Conservation (phyloP, 768 basidiomycete genomes). For the Trichaptum fuscoviolaceum region DNA sequence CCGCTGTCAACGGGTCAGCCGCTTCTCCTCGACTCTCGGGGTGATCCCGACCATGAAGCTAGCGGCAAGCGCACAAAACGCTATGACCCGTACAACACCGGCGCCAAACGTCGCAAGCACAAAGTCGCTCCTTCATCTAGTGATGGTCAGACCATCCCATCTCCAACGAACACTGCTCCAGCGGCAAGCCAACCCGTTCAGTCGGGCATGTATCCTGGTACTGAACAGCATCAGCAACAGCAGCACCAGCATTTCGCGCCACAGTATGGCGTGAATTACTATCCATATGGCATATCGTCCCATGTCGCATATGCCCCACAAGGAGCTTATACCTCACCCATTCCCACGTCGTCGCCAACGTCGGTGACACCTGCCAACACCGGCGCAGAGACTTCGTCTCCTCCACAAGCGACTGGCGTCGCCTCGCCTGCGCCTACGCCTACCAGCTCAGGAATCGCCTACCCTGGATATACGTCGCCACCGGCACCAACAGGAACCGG, state of each 20-base stretch:
- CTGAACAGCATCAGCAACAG: background rate
- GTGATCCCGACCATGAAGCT: constrained; percentile 26
- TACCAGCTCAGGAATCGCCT: background rate
- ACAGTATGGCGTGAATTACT: background rate
- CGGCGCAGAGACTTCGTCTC: background rate
- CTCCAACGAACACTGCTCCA: background rate
- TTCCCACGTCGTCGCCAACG: background rate
- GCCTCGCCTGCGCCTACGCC: constrained; percentile 3
- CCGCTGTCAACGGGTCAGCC: constrained; percentile 43
- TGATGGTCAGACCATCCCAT: background rate
- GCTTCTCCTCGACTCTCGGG: constrained; percentile 43
- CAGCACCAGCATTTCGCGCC: background rate
- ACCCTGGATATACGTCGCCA: constrained; percentile 3
- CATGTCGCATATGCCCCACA: background rate
- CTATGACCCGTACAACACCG: constrained; percentile 36
- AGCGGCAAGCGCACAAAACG: constrained; percentile 34
- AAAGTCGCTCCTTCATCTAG: constrained; percentile 12
- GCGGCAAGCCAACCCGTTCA: background rate
- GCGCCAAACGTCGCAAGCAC: constrained; percentile 36
- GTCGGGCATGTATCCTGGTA: background rate
- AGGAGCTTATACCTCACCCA: background rate
- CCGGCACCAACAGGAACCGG: background rate
- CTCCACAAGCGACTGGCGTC: background rate
- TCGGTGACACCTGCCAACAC: background rate
- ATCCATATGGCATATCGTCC: background rate